Evolutionary conservation across 148 eudicot genomes (phyloP), one percentile per base, ranked within the genome.

Genomic region (Linanthus parryae): DNA sequence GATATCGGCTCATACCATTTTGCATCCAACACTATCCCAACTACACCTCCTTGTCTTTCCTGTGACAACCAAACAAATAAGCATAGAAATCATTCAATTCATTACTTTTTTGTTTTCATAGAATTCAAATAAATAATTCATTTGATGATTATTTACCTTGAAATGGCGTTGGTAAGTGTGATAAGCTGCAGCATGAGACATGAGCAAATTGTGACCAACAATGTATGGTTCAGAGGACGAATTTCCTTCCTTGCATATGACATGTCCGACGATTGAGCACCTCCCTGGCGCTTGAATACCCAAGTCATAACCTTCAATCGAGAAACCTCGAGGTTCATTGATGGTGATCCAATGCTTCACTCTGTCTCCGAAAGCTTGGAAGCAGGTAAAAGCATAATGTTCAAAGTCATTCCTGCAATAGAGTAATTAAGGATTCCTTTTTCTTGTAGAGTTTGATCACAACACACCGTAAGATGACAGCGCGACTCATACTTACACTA

Each of bases 211-310:
- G 68, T 87, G 96, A 74, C 88, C 96, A 22, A 82, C 98, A 1
- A 87, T 38, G 38, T 92, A 92, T 16, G 98, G 98, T 43, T 92
- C 98, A 15, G 66, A 62, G 1, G 81, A 65, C 3, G 98, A 92
- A 63, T 87, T 77, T 2, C 98, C 98, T 27, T 61, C 69, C 57
- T 68, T 75, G 54, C 98, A 92, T 11, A 79, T 7, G 40, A 84
- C 30, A 73, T 84, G 98, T 14, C 78, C 84, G 6, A 92, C 58
- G 65, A 92, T 51, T 7, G 96, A 92, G 73, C 98, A 92, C 51
- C 98, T 71, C 19, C 98, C 98, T 0, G 98, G 98, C 33, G 98
- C 98, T 71, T 92, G 98, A 64, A 87, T 43, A 1, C 98, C 98
- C 1, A 61, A 37, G 54, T 92, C 88, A 50, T 87, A 92, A 17